Evolutionary conservation across 495 filamentous ascomycete species (phyloP), one percentile per base, ranked within the genome.

Genomic region (Clavariopsis aquatica): DNA sequence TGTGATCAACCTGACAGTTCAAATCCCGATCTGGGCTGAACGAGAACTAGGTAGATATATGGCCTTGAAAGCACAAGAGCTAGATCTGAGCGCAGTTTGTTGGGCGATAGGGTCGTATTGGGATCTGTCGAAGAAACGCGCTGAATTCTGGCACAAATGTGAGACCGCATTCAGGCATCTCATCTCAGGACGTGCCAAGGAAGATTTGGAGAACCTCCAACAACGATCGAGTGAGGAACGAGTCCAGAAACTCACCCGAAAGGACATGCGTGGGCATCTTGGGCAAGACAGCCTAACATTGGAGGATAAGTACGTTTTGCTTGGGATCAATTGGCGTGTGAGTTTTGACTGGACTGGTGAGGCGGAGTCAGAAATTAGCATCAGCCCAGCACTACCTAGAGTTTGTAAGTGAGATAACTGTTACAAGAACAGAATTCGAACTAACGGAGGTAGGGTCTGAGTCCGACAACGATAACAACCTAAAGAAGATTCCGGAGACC

Each of bases 321-420:
- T 76, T 15, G 60, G 69, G 31, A 41, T 76, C 15, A 24, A 9
- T 10, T 88, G 85, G 85, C 71, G 68, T 29, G 83, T 87, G 41
- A 69, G 73, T 13, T 86, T 88, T 72, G 84, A 87, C 68, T 86
- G 84, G 84, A 84, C 83, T 0, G 85, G 85, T 5, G 84, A 88
- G 70, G 83, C 83, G 5, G 77, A 81, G 71, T 84, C 79, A 60
- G 73, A 73, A 51, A 70, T 87, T 26, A 66, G 72, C 1, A 77
- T 81, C 27, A 60, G 77, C 60, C 77, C 81, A 2, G 74, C 77
- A 12, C 62, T 80, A 20, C 83, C 83, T 29, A 73, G 72, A 49
- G 81, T 76, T 51, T 87, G 85, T 71, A 63, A 65, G 69, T 71
- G n/a, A 20, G 15, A 34, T 27, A 31, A 58, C 52, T n/a, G 47